Evolutionary conservation across 768 basidiomycete species (phyloP).

Genomic region (Imleria badia): DNA sequence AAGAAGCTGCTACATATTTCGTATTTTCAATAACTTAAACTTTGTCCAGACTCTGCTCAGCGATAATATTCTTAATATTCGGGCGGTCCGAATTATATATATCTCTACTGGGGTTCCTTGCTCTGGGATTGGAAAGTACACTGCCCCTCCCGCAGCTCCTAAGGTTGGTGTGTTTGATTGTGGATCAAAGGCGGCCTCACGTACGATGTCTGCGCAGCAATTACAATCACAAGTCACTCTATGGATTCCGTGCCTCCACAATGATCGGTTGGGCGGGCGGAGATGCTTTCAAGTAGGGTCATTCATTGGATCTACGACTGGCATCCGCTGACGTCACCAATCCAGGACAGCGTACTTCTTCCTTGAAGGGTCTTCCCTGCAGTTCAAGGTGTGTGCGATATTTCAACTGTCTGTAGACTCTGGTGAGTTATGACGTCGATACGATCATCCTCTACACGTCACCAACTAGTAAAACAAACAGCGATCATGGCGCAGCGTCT

Average conservation of each 20-base stretch:
- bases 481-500: conserved; percentile 74
- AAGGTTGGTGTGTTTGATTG: conserved; percentile 45
- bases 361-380: conserved; percentile 64
- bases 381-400: conserved; percentile 80
- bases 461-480: conserved; percentile 30
- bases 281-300: conserved; percentile 76
- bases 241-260: conserved; percentile 83
- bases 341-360: conserved; percentile 79
- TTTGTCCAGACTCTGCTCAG: conserved; percentile 52
- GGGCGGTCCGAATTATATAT: conserved; percentile 61
- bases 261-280: conserved; percentile 82
- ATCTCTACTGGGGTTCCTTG: conserved; percentile 67
- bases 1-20: conserved; percentile 7
- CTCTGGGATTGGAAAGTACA: conserved; percentile 81
- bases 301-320: conserved; percentile 4
- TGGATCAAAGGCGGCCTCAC: conserved; percentile 19
- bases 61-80: conserved; percentile 75
- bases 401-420: conserved; percentile 81
- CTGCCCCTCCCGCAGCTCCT: conserved; percentile 84
- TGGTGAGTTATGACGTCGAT: conserved; percentile 45
- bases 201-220: conserved; percentile 49
- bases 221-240: conserved; percentile 72
- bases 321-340: conserved; percentile 18
- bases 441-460: conserved; percentile 2
- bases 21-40: conserved; percentile 6